These are phyloP conservation scores for Ganoderma meredithae DNA, from an alignment of 1,284 basidiomycete species.

Conservation along the genomic window DNA sequence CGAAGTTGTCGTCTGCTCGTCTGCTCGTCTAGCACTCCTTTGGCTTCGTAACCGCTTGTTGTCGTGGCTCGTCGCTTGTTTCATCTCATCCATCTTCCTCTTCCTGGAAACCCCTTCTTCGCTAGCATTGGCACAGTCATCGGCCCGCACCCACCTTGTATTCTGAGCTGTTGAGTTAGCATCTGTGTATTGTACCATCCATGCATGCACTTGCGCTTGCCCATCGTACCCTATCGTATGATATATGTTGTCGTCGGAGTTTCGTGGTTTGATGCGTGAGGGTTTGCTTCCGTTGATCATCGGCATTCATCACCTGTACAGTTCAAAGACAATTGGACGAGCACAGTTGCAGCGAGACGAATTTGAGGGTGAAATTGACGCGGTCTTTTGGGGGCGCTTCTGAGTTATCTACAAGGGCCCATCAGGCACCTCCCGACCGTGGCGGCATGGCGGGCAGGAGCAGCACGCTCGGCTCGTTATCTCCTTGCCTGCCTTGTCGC, in stretches of 20 bases:
- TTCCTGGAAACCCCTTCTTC: slow-evolving; percentile 17
- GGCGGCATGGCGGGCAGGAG: slow-evolving; percentile 8
- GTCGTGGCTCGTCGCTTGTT: slow-evolving; percentile 11
- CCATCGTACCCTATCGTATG: slow-evolving; percentile 13
- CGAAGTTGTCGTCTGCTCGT: slow-evolving; percentile 12
- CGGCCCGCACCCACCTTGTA: slow-evolving; percentile 15
- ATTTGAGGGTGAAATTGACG: not conserved
- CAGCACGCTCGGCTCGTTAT: slow-evolving; percentile 27
- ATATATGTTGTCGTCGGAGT: not conserved
- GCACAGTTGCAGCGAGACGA: not conserved
- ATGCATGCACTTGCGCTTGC: slow-evolving; percentile 14
- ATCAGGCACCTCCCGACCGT: not conserved
- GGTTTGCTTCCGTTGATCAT: not conserved
- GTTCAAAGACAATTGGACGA: too few species aligned
- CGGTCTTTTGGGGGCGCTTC: not conserved
- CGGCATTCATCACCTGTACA: too few species aligned
- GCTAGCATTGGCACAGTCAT: slow-evolving; percentile 4
- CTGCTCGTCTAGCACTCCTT: slow-evolving; percentile 26
- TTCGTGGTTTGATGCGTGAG: not conserved
- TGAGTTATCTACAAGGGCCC: not conserved
- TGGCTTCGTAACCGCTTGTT: slow-evolving; percentile 24
- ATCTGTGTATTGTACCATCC: slow-evolving; percentile 31
- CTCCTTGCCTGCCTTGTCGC: slow-evolving; percentile 15
- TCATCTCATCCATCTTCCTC: slow-evolving; percentile 3
- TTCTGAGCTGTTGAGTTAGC: slow-evolving; percentile 21